Conservation (phyloP, 1,284 basidiomycete species). For the Phellinidium pouzarii region DNA sequence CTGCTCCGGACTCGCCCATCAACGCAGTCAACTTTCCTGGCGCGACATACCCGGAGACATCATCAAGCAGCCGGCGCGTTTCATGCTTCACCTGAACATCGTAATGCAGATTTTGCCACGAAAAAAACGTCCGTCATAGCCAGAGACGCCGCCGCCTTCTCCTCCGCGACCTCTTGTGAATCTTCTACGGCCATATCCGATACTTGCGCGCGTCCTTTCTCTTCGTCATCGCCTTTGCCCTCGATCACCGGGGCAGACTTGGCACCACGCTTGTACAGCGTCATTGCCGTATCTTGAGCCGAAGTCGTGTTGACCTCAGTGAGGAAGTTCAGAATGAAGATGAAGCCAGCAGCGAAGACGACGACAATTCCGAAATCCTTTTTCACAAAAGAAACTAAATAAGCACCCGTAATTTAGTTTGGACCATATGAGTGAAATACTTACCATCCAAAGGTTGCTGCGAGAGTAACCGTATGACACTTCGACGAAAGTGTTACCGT, state of each 20-base stretch:
- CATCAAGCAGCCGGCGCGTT: slow-evolving; percentile 58
- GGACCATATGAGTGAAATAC: slow-evolving; percentile 16
- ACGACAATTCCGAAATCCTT: slow-evolving; percentile 49
- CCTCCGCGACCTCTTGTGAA: slow-evolving; percentile 12
- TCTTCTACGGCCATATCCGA: slow-evolving; percentile 1
- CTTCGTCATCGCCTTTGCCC: slow-evolving; percentile 24
- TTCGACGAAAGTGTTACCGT: slow-evolving; percentile 32
- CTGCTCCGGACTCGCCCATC: slow-evolving; percentile 79
- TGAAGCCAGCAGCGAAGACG: slow-evolving; percentile 43
- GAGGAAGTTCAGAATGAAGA: slow-evolving; percentile 43
- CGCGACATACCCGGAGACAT: slow-evolving; percentile 78
- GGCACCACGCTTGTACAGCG: slow-evolving; percentile 34
- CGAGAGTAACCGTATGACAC: slow-evolving; percentile 41
- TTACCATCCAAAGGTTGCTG: slow-evolving; percentile 46
- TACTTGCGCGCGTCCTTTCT: slow-evolving; percentile 21
- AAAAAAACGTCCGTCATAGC: slow-evolving; percentile 44
- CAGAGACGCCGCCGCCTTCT: slow-evolving; percentile 22
- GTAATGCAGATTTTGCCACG: slow-evolving; percentile 60
- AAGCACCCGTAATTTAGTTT: not conserved
- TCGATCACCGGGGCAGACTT: slow-evolving; percentile 19
- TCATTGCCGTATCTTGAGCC: slow-evolving; percentile 28
- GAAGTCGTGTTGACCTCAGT: slow-evolving; percentile 39
- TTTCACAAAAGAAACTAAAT: slow-evolving; percentile 23
- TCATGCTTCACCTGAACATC: slow-evolving; percentile 53
- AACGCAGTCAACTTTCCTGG: slow-evolving; percentile 74